These are phyloP conservation scores for Cutaneotrichosporon cyanovorans DNA, from an alignment of 1,284 basidiomycete species.

Conservation along the genomic window DNA sequence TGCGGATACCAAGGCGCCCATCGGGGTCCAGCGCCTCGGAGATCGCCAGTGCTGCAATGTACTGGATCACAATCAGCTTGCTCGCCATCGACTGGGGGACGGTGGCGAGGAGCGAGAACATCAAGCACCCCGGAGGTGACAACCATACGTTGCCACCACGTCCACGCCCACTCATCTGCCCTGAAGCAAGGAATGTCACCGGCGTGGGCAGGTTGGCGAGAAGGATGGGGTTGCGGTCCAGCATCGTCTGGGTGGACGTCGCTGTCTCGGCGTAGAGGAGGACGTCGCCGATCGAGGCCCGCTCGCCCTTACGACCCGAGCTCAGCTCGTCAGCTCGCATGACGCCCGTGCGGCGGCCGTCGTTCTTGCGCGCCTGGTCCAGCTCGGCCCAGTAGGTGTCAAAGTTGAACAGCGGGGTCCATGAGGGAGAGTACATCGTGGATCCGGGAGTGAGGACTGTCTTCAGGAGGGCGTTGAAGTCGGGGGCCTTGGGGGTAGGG, in stretches of 20 bases:
- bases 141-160: conserved; percentile 88
- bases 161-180: conserved; percentile 81
- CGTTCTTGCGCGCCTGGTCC: conserved; percentile 31
- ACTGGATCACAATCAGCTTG: conserved; percentile 87
- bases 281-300: conserved; percentile 57
- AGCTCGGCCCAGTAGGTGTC: conserved; percentile 44
- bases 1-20: conserved; percentile 56
- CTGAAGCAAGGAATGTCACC: conserved; percentile 66
- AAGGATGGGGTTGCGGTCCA: conserved; percentile 80
- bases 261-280: conserved; percentile 82
- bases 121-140: conserved; percentile 81
- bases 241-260: conserved; percentile 89
- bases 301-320: conserved; percentile 11
- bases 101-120: conserved; percentile 73
- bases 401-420: conserved; percentile 50
- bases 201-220: conserved; percentile 66
- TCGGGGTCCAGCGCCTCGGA: conserved; percentile 59
- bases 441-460: conserved; percentile 33
- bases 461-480: conserved; percentile 36
- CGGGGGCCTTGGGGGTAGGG: conserved; percentile 50
- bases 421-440: conserved; percentile 24
- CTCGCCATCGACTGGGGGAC: conserved; percentile 54
- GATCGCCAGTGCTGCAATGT: conserved; percentile 84
- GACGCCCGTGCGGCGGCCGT: conserved; percentile 27
- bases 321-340: conserved; percentile 20